Base-by-base conservation (phyloP, 2,329 filamentous ascomycete genomes). In the Fusarium algeriense region DNA sequence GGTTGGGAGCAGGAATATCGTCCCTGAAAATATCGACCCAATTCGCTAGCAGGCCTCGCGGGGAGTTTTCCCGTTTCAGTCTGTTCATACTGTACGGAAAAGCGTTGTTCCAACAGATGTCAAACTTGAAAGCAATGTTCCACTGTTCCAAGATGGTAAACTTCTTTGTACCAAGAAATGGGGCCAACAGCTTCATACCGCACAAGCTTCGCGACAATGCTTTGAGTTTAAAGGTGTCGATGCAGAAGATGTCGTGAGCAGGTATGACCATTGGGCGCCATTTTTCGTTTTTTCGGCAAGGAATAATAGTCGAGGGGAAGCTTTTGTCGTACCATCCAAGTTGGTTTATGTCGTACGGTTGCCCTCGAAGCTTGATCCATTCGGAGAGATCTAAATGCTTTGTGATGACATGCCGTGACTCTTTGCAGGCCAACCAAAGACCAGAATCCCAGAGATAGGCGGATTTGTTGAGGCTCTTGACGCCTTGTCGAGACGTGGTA, bases 361-460 rank as follows among this genome's bases (percentile, higher is more conserved):
- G 20, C 8, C 23, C 3, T 14, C 38, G 41, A 28, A 17, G 6
- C 0, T 10, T 28, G 6, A 19, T n/a, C 55, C 45, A 60, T 7
- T 12, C n/a, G 0, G n/a, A 9, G 4, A 19, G 1, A 7, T 37
- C 2, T 1, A 11, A 2, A 32, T 62, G 15, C 7, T 35, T 7
- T 2, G 10, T 5, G 2, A 67, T 19, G 3, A 32, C 43, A 3
- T 12, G 3, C 2, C 60, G 54, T 0, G 67, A 66, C 28, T 70
- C 66, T 17, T n/a, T 50, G 17, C 67, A 67, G 15, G 66, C 44
- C 17, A 6, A 23, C 56, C 43, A 56, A 13, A 70, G 66, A 4
- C 66, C 66, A 7, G 12, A 56, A 28, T 70, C 41, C 52, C 61
- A 70, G 7, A 62, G 38, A 30, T 43, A 63, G n/a, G 57, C 67